These are phyloP conservation scores for Penicillium fuscoglaucum DNA, from an alignment of 2,329 filamentous ascomycete genomes.

Conservation along the genomic window DNA sequence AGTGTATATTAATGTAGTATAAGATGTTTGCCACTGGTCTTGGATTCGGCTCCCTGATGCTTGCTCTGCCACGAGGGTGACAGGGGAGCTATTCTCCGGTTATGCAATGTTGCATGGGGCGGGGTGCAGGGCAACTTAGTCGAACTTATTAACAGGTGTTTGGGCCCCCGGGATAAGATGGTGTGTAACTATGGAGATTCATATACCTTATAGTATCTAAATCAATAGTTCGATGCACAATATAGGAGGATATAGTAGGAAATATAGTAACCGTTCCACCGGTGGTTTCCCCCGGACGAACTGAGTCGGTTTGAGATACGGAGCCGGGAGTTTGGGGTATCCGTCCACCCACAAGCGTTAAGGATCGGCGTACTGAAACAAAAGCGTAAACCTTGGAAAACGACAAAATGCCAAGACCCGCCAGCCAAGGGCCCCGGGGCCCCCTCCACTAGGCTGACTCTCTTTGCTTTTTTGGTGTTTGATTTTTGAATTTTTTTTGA, in stretches of 20 bases:
- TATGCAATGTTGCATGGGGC: background rate
- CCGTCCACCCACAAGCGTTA: background rate
- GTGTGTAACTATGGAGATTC: background rate
- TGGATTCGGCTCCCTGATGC: constrained; percentile 4
- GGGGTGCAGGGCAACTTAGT: background rate
- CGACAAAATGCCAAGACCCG: constrained; percentile 6
- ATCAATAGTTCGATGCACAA: background rate
- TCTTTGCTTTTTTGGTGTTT: background rate
- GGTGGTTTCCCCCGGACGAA: constrained; percentile 4
- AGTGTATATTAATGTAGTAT: background rate
- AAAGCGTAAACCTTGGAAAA: constrained; percentile 7
- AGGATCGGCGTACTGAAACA: constrained; percentile 20
- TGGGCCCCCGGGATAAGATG: background rate
- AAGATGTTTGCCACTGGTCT: background rate
- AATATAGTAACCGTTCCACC: background rate
- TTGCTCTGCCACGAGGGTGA: constrained; percentile 12
- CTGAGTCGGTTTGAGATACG: constrained; percentile 1
- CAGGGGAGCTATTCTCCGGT: constrained; percentile 8
- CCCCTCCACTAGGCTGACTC: constrained; percentile 22
- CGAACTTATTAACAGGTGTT: background rate
- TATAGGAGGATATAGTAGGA: background rate
- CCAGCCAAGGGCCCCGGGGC: background rate
- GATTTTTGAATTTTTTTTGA: background rate
- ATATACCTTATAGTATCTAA: background rate
- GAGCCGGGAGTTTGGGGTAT: background rate